These are phyloP conservation scores for Rhodomyrtus tomentosa DNA, from an alignment of 345 rosid genomes.

Conservation along the genomic window DNA sequence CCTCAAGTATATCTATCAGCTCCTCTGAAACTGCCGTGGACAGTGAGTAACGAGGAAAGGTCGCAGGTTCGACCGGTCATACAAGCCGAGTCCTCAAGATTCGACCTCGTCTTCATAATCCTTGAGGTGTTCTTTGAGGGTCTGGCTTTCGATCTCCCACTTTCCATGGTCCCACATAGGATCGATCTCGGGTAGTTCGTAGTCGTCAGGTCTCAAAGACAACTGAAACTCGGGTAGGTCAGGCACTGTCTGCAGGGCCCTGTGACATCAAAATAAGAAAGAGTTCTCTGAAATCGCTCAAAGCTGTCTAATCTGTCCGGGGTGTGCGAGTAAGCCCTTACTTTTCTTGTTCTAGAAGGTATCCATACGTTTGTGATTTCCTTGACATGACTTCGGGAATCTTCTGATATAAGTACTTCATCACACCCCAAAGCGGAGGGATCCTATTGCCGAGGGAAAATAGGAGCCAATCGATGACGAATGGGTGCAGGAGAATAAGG, in stretches of 20 bases:
- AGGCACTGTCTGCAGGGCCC: conserved; percentile 66
- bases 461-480: not conserved
- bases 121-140: conserved; percentile 57
- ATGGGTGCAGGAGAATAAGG: not conserved
- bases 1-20: not conserved
- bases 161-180: conserved; percentile 37
- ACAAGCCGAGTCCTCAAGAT: not conserved
- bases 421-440: conserved; percentile 78
- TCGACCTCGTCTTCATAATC: conserved; percentile 35
- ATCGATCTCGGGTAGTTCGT: conserved; percentile 48
- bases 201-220: conserved; percentile 77
- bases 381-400: conserved; percentile 82
- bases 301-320: not conserved
- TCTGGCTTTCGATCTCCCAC: conserved; percentile 43
- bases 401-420: conserved; percentile 78
- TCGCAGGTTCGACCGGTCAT: not conserved
- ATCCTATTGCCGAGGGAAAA: conserved; percentile 23
- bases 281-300: not conserved
- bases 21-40: not conserved
- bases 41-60: not conserved
- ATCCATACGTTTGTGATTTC: conserved; percentile 78
- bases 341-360: conserved; percentile 87
- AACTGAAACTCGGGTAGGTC: conserved; percentile 80
- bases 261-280: conserved; percentile 5
- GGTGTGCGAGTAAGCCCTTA: conserved; percentile 15